phyloP scores from a whole-genome alignment of 164 flowering plant species.

The Warburgia ugandensis region DNA sequence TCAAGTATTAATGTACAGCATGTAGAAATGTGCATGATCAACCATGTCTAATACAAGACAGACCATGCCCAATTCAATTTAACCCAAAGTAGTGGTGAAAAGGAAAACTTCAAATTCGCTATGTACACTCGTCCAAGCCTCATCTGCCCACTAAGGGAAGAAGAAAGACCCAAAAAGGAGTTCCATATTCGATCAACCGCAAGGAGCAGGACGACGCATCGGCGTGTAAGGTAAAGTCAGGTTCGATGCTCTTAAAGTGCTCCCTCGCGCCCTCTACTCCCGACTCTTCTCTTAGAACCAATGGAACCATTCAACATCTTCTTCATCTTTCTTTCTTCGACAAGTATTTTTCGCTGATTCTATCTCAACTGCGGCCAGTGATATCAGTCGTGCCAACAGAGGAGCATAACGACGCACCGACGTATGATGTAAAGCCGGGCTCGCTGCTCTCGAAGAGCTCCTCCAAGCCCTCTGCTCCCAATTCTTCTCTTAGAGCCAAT shows the following conservation, averaged over 20 bases:
- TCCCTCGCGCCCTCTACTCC: slow-evolving; percentile 54
- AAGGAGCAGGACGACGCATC: slow-evolving; percentile 13
- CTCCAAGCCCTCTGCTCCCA: slow-evolving; percentile 53
- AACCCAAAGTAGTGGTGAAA: too few species aligned
- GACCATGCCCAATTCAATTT: too few species aligned
- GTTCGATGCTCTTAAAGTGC: slow-evolving; percentile 32
- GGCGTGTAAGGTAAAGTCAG: slow-evolving; percentile 14
- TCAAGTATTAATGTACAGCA: too few species aligned
- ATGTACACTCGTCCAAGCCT: slow-evolving; percentile 3
- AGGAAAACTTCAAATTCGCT: neutral
- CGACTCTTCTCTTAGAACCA: slow-evolving; percentile 38
- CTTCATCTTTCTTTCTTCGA: neutral
- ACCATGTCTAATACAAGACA: too few species aligned
- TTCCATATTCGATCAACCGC: too few species aligned
- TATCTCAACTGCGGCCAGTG: neutral
- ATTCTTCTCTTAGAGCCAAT: slow-evolving; percentile 43
- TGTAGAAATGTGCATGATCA: too few species aligned
- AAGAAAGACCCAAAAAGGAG: neutral
- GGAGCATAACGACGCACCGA: slow-evolving; percentile 12
- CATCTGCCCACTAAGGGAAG: neutral
- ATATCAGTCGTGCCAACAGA: slow-evolving; percentile 10
- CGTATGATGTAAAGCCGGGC: slow-evolving; percentile 18
- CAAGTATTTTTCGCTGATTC: neutral
- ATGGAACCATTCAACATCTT: slow-evolving; percentile 24
- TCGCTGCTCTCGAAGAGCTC: slow-evolving; percentile 35